Evolutionary conservation across 306 rosid species (phyloP), one percentile per base, ranked within the genome.

Genomic region (Rubus parviflorus): DNA sequence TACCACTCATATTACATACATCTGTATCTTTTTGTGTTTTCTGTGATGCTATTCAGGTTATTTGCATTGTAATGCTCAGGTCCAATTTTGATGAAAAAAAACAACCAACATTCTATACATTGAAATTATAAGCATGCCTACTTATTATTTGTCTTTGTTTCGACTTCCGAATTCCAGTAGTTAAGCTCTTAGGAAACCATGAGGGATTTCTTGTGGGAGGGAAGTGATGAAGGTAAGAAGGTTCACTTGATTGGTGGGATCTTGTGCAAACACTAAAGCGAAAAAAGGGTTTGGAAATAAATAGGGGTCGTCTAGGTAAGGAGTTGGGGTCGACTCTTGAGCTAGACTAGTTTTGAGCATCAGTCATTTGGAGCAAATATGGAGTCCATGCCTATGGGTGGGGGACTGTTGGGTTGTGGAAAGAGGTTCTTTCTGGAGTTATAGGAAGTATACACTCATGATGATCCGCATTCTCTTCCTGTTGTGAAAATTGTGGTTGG

Each of bases 11-110:
- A 8, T 35, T 23, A 13, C 15, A n/a, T 54, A n/a, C n/a, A 10
- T 73, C 40, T 40, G 48, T 42, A 22, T 22, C 61, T 84, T 58
- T 54, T 49, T 63, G 40, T 48, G 38, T 73, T 75, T 82, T 61
- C 60, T 54, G 10, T 80, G 30, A 49, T 74, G 30, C 43, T 20
- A 70, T 84, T 83, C 85, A 91, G 98, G 97, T 94, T 78, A 90
- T 91, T 79, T 90, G 94, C 12, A 90, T 90, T 70, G 85, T 94
- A 73, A 94, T 90, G 97, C 88, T 94, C 22, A 93, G 94, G n/a
- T 83, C 90, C 83, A 90, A 91, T 79, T 93, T 88, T 61, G 94
- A 94, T 48, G 96, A 92, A 30, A 30, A 25, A 93, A 87, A 72
- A 90, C 96, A 42, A 86, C 90, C 66, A 90, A 92, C 77, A 6